These are phyloP conservation scores for Yamadazyma paraphyllophila DNA, from an alignment of 805 yeast genomes.

Conservation along the genomic window DNA sequence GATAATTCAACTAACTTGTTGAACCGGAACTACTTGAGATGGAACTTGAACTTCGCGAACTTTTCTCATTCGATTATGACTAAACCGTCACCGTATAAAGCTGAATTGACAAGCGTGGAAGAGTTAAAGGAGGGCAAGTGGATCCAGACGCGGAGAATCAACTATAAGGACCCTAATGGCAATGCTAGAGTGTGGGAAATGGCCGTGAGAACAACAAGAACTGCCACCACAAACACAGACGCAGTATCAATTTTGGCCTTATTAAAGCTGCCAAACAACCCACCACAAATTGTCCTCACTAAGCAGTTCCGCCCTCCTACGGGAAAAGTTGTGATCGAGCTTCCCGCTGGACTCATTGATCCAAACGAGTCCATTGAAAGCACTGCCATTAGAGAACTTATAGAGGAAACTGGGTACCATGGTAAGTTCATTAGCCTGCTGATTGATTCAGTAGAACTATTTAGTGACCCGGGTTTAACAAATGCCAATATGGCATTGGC, in stretches of 20 bases:
- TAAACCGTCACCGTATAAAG: slow-evolving; percentile 35
- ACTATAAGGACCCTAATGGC: slow-evolving; percentile 74
- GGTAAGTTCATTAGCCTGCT: slow-evolving; percentile 52
- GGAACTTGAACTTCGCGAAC: not conserved
- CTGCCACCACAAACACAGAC: slow-evolving; percentile 59
- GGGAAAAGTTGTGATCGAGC: slow-evolving; percentile 81
- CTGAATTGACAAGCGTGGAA: slow-evolving; percentile 31
- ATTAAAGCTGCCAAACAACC: slow-evolving; percentile 45
- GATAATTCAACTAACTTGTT: not conserved
- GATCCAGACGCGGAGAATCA: slow-evolving; percentile 58
- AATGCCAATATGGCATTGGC: slow-evolving; percentile 84
- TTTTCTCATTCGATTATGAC: slow-evolving; percentile 4
- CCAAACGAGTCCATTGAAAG: slow-evolving; percentile 71
- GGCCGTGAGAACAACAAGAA: slow-evolving; percentile 78
- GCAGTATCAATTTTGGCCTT: slow-evolving; percentile 91
- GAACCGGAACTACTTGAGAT: not conserved
- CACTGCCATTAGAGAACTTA: slow-evolving; percentile 84
- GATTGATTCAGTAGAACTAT: slow-evolving; percentile 38
- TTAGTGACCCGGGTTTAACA: slow-evolving; percentile 81
- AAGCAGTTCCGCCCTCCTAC: slow-evolving; percentile 95
- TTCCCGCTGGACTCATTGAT: slow-evolving; percentile 95
- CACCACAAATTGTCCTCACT: slow-evolving; percentile 55
- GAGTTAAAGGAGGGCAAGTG: slow-evolving; percentile 40
- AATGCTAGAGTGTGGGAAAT: slow-evolving; percentile 79
- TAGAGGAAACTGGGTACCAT: slow-evolving; percentile 90